These are phyloP conservation scores for Neurospora sp. DNA, from an alignment of 495 filamentous ascomycete genomes.

Conservation along the genomic window DNA sequence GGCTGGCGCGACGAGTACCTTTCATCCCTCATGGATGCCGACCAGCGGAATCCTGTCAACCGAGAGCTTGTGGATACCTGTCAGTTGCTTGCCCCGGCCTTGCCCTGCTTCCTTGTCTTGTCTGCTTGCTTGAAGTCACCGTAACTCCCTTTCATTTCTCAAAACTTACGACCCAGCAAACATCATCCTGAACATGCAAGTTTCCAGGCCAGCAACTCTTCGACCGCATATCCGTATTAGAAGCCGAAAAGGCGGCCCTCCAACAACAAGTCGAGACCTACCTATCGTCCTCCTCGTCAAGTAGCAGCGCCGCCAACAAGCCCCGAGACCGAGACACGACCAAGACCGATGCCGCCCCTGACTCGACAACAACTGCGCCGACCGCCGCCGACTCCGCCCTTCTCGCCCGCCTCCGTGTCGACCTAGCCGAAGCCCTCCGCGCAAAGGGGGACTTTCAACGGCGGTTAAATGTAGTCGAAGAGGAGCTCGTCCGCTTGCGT, in stretches of 20 bases:
- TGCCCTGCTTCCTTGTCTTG: neutral
- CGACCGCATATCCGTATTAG: constrained; percentile 51
- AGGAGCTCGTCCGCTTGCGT: constrained; percentile 51
- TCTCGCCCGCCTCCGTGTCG: constrained; percentile 44
- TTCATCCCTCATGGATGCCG: constrained; percentile 29
- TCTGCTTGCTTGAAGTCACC: neutral
- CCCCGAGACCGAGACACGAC: neutral
- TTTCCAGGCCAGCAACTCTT: constrained; percentile 55
- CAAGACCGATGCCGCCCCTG: constrained; percentile 6
- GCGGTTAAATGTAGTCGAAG: constrained; percentile 46
- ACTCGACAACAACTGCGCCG: constrained; percentile 8
- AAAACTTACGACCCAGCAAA: constrained; percentile 9
- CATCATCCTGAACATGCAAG: neutral
- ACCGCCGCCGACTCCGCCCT: constrained; percentile 22
- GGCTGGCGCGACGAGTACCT: constrained; percentile 40
- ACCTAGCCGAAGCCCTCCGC: constrained; percentile 66
- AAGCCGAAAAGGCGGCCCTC: constrained; percentile 39
- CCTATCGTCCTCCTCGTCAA: constrained; percentile 6
- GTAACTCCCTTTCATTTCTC: constrained; percentile 7
- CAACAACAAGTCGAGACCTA: constrained; percentile 9
- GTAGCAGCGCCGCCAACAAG: constrained; percentile 6
- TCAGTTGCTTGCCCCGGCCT: constrained; percentile 16
- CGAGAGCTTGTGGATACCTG: constrained; percentile 36
- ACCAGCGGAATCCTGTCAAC: constrained; percentile 33
- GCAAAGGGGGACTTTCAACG: constrained; percentile 56